A percentile compares a stretch with the other conserved stretches of the same genome.
These are phyloP conservation scores for Cutaneotrichosporon mucoides DNA, from an alignment of 1,284 basidiomycete genomes.

Conservation along the genomic window DNA sequence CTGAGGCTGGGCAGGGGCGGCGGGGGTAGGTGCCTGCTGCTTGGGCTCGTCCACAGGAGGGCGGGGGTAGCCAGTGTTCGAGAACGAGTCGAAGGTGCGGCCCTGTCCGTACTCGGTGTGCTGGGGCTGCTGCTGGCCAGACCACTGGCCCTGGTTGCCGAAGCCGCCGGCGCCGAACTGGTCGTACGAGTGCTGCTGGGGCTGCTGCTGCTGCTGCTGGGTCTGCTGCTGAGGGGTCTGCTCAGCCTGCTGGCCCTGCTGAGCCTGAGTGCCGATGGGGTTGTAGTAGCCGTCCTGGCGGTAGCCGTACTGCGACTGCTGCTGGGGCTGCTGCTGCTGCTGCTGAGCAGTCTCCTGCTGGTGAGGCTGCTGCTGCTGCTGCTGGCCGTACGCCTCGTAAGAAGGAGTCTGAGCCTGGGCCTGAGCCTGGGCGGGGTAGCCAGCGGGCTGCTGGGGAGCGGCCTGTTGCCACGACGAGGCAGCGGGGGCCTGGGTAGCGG, in stretches of 20 bases:
- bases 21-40: slow-evolving; percentile 28
- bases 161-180: slow-evolving; percentile 18
- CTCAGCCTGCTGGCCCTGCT: slow-evolving; percentile 21
- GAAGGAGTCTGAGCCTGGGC: slow-evolving; percentile 36
- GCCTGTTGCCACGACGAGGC: slow-evolving; percentile 16
- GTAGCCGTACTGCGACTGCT: slow-evolving; percentile 31
- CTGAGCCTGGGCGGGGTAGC: slow-evolving; percentile 35
- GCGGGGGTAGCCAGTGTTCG: slow-evolving; percentile 45
- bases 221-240: slow-evolving; percentile 15
- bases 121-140: slow-evolving; percentile 20
- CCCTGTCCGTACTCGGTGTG: slow-evolving; percentile 20
- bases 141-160: slow-evolving; percentile 14
- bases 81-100: slow-evolving; percentile 47
- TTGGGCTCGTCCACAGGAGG: slow-evolving; percentile 44
- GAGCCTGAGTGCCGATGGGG: slow-evolving; percentile 26
- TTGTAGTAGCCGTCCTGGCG: slow-evolving; percentile 37
- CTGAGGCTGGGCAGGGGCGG: slow-evolving; percentile 39
- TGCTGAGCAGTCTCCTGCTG: slow-evolving; percentile 26
- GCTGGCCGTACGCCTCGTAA: slow-evolving; percentile 33
- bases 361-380: slow-evolving; percentile 26
- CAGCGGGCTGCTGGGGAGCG: slow-evolving; percentile 24
- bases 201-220: slow-evolving; percentile 29
- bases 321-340: slow-evolving; percentile 21
- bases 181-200: slow-evolving; percentile 31
- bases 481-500: slow-evolving; percentile 19